Evolutionary conservation across 179 eudicot species (phyloP).

Genomic region (Vitellaria paradoxa): DNA sequence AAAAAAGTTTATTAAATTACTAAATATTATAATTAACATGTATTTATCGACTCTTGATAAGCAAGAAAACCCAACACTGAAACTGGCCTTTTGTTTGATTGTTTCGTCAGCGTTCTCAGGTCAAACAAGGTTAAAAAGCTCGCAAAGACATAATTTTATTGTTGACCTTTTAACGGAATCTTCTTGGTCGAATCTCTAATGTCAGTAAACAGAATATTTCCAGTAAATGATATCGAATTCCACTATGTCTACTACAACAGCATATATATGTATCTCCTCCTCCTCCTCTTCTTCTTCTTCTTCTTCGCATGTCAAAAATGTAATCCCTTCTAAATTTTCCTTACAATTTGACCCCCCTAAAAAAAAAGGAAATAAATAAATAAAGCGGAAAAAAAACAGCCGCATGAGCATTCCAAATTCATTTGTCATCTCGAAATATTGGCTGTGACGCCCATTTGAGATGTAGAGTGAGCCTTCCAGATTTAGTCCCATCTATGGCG

Average conservation of each 20-base stretch:
- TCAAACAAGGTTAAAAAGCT: not conserved
- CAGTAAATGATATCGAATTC: not conserved
- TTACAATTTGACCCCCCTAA: not conserved
- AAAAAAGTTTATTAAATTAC: no score
- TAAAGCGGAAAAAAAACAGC: not conserved
- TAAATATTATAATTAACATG: no score
- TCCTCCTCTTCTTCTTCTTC: no score
- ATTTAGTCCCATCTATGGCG: conserved; percentile 55
- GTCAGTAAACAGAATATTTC: not conserved
- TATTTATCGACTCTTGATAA: no score
- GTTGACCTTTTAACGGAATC: not conserved
- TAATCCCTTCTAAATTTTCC: not conserved
- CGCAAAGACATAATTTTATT: not conserved
- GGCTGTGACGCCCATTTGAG: conserved; percentile 78
- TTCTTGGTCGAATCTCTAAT: not conserved
- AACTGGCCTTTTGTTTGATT: no score
- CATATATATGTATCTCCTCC: not conserved
- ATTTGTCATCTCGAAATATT: conserved; percentile 45
- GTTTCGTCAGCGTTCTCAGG: no score
- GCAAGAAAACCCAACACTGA: no score
- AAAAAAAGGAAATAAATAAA: no score
- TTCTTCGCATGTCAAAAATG: not conserved
- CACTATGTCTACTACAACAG: conserved; percentile 3
- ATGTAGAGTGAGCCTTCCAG: conserved; percentile 64
- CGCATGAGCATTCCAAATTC: not conserved